phyloP scores from a whole-genome alignment of 768 basidiomycete genomes.

The Trametes meyenii region DNA sequence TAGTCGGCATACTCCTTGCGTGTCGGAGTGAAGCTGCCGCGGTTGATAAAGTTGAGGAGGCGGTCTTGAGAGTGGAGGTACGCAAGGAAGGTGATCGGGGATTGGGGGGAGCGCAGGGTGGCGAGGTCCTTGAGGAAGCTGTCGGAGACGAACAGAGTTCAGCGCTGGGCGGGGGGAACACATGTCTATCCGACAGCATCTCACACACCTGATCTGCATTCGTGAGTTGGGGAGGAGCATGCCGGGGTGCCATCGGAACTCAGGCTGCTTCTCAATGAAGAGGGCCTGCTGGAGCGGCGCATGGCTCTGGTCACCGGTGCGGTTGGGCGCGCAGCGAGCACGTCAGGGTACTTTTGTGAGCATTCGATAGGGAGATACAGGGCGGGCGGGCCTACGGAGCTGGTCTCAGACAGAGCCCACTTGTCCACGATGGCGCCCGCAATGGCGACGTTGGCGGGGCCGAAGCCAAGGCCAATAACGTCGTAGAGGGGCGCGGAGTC shows the following conservation, averaged over 20 bases:
- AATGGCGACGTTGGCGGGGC: constrained; percentile 55
- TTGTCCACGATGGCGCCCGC: constrained; percentile 53
- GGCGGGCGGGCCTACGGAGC: constrained; percentile 11
- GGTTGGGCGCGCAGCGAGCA: neutral
- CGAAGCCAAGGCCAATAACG: constrained; percentile 54
- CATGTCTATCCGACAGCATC: neutral
- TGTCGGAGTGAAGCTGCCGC: constrained; percentile 51
- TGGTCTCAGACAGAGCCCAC: constrained; percentile 29
- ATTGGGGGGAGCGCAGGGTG: constrained; percentile 52
- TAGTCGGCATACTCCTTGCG: constrained; percentile 59
- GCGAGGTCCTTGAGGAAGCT: constrained; percentile 59
- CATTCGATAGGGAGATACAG: constrained; percentile 6
- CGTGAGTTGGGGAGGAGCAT: constrained; percentile 54
- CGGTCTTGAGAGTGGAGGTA: constrained; percentile 55
- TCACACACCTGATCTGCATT: constrained; percentile 54
- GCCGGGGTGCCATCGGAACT: constrained; percentile 58
- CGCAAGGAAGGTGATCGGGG: constrained; percentile 53
- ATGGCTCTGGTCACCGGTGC: constrained; percentile 15
- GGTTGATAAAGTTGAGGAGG: constrained; percentile 55
- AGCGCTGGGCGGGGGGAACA: neutral
- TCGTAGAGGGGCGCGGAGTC: constrained; percentile 37
- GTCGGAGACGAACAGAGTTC: neutral
- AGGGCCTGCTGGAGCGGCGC: constrained; percentile 37
- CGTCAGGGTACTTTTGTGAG: neutral
- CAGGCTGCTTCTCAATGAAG: constrained; percentile 51